Conservation (phyloP, 306 rosid species). For the Castanea mollissima region DNA sequence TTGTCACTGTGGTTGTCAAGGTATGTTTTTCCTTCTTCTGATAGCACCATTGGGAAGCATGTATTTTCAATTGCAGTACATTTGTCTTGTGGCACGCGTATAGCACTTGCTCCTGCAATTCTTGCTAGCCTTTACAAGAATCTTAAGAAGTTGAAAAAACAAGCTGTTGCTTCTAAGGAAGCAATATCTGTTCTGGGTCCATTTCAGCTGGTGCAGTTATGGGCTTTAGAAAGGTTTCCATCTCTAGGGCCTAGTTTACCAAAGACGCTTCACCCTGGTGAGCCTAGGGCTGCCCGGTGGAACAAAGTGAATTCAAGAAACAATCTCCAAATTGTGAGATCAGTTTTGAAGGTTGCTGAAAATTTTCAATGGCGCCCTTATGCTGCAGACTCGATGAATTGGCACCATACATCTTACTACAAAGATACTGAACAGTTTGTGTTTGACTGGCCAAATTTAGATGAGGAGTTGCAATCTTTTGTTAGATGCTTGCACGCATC, state of each 20-base stretch:
- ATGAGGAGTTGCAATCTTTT: slow-evolving; percentile 23
- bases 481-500: slow-evolving; percentile 32
- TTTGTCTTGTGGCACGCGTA: slow-evolving; percentile 7
- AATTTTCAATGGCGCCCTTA: slow-evolving; percentile 51
- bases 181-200: slow-evolving; percentile 25
- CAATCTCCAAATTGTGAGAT: no score
- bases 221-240: slow-evolving; percentile 58
- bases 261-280: background rate
- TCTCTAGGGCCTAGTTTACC: background rate
- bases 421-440: slow-evolving; percentile 4
- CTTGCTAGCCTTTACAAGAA: slow-evolving; percentile 13
- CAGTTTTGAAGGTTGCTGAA: slow-evolving; percentile 5
- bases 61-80: background rate
- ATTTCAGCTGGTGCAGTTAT: slow-evolving; percentile 46
- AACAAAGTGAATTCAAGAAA: background rate
- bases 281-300: slow-evolving; percentile 26
- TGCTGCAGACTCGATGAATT: slow-evolving; percentile 6
- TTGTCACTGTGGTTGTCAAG: background rate
- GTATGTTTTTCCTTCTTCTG: background rate
- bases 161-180: background rate
- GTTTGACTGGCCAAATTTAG: background rate
- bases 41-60: background rate
- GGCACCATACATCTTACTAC: slow-evolving; percentile 8
- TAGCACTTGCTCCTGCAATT: slow-evolving; percentile 6
- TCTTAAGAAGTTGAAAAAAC: background rate